Percentiles rank a stretch among this genome's conserved stretches.
These are phyloP conservation scores for Triticum turgidum DNA, from an alignment of 176 grass and related monocot genomes.

Conservation along the genomic window DNA sequence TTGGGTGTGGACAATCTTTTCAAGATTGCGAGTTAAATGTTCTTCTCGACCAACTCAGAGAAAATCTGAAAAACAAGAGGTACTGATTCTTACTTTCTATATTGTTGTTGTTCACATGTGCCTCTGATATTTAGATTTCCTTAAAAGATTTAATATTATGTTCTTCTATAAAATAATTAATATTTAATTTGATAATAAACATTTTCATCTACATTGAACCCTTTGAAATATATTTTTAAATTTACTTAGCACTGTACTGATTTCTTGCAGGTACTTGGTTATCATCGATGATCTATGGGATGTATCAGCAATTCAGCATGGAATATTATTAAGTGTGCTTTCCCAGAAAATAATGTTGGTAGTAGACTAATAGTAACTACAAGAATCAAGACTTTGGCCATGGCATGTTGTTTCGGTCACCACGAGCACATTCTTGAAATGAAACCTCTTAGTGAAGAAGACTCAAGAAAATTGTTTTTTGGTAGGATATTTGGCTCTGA, in stretches of 20 bases:
- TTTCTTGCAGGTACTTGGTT: neutral
- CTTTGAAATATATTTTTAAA: neutral
- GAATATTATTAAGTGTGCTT: slow-evolving; percentile 8
- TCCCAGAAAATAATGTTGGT: neutral
- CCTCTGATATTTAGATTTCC: neutral
- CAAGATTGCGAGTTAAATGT: neutral
- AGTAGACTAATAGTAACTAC: slow-evolving; percentile 13
- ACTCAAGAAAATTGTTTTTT: neutral
- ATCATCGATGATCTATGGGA: neutral
- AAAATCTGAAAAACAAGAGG: neutral
- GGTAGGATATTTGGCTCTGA: neutral
- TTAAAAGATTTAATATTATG: neutral
- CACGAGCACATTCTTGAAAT: neutral
- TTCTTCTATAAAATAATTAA: neutral
- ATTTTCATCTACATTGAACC: neutral
- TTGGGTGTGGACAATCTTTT: neutral
- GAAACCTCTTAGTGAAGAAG: slow-evolving; percentile 10
- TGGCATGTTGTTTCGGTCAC: neutral
- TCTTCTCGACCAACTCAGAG: neutral
- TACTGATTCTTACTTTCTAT: neutral
- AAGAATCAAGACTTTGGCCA: neutral
- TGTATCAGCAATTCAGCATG: neutral
- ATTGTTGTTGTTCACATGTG: neutral
- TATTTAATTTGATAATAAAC: neutral
- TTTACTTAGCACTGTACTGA: neutral